phyloP scores from a whole-genome alignment of 2,329 filamentous ascomycete species.

The Colletotrichum sp. region DNA sequence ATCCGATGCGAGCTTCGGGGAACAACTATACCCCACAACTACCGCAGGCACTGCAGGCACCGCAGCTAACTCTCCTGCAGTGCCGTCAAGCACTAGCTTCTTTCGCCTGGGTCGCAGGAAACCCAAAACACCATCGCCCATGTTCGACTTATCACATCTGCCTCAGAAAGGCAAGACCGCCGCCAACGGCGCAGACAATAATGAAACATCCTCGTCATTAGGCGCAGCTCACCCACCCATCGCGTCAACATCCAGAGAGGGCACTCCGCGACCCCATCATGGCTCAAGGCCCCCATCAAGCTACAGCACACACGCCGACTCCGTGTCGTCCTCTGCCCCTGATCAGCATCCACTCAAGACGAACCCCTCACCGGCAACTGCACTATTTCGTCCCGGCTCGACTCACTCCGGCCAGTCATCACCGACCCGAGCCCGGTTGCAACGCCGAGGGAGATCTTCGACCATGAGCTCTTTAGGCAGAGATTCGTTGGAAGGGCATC shows the following conservation, averaged over 20 bases:
- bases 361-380: conserved; percentile 50
- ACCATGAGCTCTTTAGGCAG: conserved; percentile 85
- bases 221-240: conserved; percentile 22
- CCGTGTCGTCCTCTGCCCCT: conserved; percentile 35
- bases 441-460: conserved; percentile 79
- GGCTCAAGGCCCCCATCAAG: conserved; percentile 19
- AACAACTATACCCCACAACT: conserved; percentile 66
- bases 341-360: conserved; percentile 31
- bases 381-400: conserved; percentile 54
- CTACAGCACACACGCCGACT: conserved; percentile 15
- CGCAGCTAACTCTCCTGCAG: conserved; percentile 49
- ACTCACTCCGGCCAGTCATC: conserved; percentile 70
- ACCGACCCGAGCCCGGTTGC: conserved; percentile 63
- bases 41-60: conserved; percentile 60
- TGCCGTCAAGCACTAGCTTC: conserved; percentile 72
- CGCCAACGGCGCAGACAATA: conserved; percentile 30
- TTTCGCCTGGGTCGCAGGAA: conserved; percentile 82
- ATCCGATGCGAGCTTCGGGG: conserved; percentile 82
- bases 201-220: conserved; percentile 48
- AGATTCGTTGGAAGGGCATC: conserved; percentile 72
- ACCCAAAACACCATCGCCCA: conserved; percentile 73
- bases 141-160: conserved; percentile 88
- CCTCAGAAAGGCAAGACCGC: conserved; percentile 69
- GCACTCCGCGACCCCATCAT: conserved; percentile 4
- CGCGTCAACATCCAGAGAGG: not conserved